Conservation (phyloP, 768 basidiomycete genomes). For the Boletus rufocinnamomeus region DNA sequence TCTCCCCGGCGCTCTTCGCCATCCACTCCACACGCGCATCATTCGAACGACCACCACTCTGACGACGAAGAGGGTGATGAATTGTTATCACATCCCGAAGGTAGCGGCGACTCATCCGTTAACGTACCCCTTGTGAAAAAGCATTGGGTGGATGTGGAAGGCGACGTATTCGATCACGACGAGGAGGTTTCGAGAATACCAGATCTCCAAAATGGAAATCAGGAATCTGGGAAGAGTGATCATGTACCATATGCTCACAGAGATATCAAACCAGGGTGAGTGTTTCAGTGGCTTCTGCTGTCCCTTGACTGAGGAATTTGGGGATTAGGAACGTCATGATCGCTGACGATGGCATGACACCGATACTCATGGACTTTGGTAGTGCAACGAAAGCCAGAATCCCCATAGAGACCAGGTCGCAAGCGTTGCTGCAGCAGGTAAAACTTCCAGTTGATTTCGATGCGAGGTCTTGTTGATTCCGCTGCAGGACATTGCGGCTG, state of each 20-base stretch:
- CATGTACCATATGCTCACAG: constrained; percentile 92
- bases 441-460: constrained; percentile 11
- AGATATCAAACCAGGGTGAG: constrained; percentile 94
- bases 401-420: constrained; percentile 74
- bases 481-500: constrained; percentile 85
- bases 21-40: constrained; percentile 27
- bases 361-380: constrained; percentile 99
- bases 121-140: constrained; percentile 64
- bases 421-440: constrained; percentile 89
- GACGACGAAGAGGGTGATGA: constrained; percentile 66
- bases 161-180: constrained; percentile 76
- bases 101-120: constrained; percentile 49
- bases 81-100: constrained; percentile 74
- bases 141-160: constrained; percentile 50
- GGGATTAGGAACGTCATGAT: constrained; percentile 89
- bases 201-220: constrained; percentile 39
- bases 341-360: constrained; percentile 78
- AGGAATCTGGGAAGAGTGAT: constrained; percentile 45
- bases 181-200: constrained; percentile 51
- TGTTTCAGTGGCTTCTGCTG: constrained; percentile 9
- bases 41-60: constrained; percentile 35
- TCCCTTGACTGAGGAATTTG: constrained; percentile 6
- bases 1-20: constrained; percentile 15
- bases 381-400: constrained; percentile 87
- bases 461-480: constrained; percentile 1